Base-by-base conservation (phyloP, 306 rosid species). In the Macrotyloma uniflorum region DNA sequence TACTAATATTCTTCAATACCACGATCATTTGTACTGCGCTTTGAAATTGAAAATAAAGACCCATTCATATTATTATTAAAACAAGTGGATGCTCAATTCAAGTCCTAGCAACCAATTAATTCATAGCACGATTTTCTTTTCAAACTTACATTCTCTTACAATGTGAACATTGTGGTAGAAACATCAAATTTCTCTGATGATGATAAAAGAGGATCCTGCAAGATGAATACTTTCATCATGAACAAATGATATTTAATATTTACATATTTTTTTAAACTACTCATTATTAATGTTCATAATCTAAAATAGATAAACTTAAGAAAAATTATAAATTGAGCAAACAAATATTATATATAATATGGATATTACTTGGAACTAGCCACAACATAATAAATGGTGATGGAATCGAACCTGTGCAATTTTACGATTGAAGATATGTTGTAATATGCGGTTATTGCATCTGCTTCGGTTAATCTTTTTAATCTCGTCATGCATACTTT, bases 161-260 rank as follows among this genome's bases (percentile, higher is more conserved):
- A 61, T 22, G 46, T 35, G 82, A 91, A 78, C 58, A 5, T 43
- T 57, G 24, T 76, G 33, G n/a, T 2, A 69, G 78, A 49, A 49
- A 92, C 83, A 65, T 88, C 89, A 70, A 92, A 84, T 50, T 6
- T 35, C 64, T 79, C 63, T 3, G 97, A 91, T 10, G 98, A 87
- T 19, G 98, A 91, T 40, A 91, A 72, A 65, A 85, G 54, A 58
- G 93, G 85, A 55, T 83, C 86, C 95, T 91, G 92, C 90, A 80
- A 26, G 28, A 71, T 9, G 51, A 22, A 5, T 28, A 61, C 8
- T 30, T 70, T 74, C 78, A 61, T 55, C 57, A 68, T 35, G 12
- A n/a, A n/a, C n/a, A n/a, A n/a, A n/a, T n/a, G n/a, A n/a, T n/a
- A n/a, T n/a, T n/a, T n/a, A n/a, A n/a, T n/a, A n/a, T n/a, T n/a